Base-by-base conservation (phyloP, 768 basidiomycete species). In the Collybia mongolica region DNA sequence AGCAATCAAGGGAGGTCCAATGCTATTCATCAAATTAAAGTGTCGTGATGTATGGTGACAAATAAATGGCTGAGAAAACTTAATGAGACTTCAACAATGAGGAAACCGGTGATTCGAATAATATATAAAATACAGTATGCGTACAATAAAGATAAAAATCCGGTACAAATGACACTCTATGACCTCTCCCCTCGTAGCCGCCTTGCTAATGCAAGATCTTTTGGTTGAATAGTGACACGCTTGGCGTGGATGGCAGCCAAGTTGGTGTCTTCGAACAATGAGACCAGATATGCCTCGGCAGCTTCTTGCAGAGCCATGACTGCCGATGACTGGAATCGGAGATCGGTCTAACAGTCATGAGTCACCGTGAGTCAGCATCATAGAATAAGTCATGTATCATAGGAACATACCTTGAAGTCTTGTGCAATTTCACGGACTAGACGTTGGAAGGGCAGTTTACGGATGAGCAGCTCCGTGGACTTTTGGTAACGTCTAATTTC, bases 111-210 rank as follows among this genome's bases (percentile, higher is more conserved):
- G 11, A 32, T 3, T 32, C 3, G 32, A 32, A 32, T 32, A 32
- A 32, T 14, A 32, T 32, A 51, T 48, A 49, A 52, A 65, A 58
- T 72, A 72, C 67, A 73, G 61, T 67, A 70, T 51, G 61, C 54
- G 51, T 65, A 67, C 64, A 69, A 60, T 59, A 47, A 47, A 36
- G 14, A 44, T 44, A 20, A 36, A 37, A n/a, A 40, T 19, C 37
- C 24, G 36, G 32, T 51, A 38, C 35, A 46, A 50, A 45, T 22
- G 12, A 38, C 22, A 15, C 14, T 46, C 45, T 46, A 46, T 29
- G 39, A 47, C 23, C 32, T 37, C 23, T 57, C 52, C 2, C 58
- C 58, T 11, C 60, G 36, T 22, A 61, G 26, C 44, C 53, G 51
- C 7, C 55, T 32, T 1, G 58, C 60, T n/a, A 61, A 24, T 17